Evolutionary conservation across 148 eudicot genomes (phyloP), one percentile per base, ranked within the genome.

Genomic region (Fallopia convolvulus): DNA sequence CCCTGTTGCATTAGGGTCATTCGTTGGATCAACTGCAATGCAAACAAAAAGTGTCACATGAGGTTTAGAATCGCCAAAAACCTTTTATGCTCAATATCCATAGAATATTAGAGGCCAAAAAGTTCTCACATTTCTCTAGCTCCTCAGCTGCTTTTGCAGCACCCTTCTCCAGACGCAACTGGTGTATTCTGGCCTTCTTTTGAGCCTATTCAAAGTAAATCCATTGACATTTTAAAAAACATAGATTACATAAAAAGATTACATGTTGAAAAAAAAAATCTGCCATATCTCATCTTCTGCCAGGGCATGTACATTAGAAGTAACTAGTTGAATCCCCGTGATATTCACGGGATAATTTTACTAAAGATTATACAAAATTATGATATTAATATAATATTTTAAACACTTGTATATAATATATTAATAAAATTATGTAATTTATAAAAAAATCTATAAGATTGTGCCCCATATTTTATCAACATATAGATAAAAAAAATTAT

Each of bases 61-160:
- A 14, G 15, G 5, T 56, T 44, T 30, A 44, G 77, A 21, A 71
- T 42, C 55, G 0, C 60, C 42, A 12, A 46, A 20, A n/a, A 14
- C 17, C 55, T 20, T 44, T 73, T 44, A 46, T 44, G 53, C 55
- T 68, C 72, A 36, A 68, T 36, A 73, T 44, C 75, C 17, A 21
- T n/a, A 46, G 75, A 44, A 40, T 7, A 72, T 18, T 26, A 42
- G 8, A 41, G 32, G 70, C 70, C 17, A 36, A 73, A 71, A n/a
- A 23, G 33, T 5, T 4, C 75, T 87, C 74, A 95, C 99, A 95
- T 95, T 93, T 91, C 83, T 93, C 94, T 74, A 93, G 85, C 74
- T 91, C 99, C 86, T 95, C 99, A 17, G 90, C 98, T 76, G 89
- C 99, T 85, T 91, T 95, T 76, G 79, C 89, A 73, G 93, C 97